Conservation (phyloP, 2,329 filamentous ascomycete species). For the Fusarium humuli region DNA sequence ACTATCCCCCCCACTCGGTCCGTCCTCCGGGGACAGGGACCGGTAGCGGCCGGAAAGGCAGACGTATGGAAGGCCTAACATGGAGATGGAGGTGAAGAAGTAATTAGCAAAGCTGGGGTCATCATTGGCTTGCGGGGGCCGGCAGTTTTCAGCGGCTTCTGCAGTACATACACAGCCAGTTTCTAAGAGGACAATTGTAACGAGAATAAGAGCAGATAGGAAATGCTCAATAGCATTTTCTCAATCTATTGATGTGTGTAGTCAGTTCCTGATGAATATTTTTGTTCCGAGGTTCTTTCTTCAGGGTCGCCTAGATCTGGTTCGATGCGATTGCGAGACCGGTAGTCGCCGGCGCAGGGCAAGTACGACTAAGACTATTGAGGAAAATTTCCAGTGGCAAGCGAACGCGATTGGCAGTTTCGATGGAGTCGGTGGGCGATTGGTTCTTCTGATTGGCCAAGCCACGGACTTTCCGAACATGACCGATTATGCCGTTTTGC, state of each 20-base stretch:
- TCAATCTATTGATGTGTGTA: background rate
- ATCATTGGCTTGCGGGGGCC: conserved; percentile 43
- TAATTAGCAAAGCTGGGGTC: conserved; percentile 46
- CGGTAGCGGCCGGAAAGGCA: conserved; percentile 24
- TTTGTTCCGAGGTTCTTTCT: conserved; percentile 12
- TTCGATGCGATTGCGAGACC: conserved; percentile 17
- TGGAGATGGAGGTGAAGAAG: conserved; percentile 3
- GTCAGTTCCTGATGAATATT: background rate
- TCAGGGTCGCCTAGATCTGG: conserved; percentile 6
- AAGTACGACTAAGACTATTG: conserved; percentile 14
- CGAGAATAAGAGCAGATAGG: background rate
- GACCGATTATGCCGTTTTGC: conserved; percentile 39
- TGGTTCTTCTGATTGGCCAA: conserved; percentile 11
- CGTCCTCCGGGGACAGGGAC: conserved; percentile 10
- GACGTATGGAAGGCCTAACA: background rate
- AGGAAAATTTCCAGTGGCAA: conserved; percentile 28
- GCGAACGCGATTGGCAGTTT: conserved; percentile 24
- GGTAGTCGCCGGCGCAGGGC: conserved; percentile 28
- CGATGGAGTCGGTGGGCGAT: background rate
- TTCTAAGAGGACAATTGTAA: background rate
- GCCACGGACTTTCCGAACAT: conserved; percentile 40
- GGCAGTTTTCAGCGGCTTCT: conserved; percentile 16
- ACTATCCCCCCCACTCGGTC: conserved; percentile 17
- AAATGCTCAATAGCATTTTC: background rate
- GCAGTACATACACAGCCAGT: background rate